These are phyloP conservation scores for Aspergillus pseudoviridinutans DNA, from an alignment of 2,329 filamentous ascomycete species.

Conservation along the genomic window DNA sequence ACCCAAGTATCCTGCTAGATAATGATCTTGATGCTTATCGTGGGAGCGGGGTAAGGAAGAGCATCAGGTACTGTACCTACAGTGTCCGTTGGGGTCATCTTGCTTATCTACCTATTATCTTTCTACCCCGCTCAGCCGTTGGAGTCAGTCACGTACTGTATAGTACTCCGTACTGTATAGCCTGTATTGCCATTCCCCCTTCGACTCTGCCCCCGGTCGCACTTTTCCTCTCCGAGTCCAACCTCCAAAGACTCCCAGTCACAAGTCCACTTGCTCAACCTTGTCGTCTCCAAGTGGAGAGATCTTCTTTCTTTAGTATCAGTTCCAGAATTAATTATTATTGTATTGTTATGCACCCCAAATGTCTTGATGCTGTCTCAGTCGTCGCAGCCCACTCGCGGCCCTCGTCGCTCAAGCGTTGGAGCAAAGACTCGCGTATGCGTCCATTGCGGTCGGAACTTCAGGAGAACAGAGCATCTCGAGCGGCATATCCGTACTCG, in stretches of 20 bases:
- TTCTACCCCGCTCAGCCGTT: neutral
- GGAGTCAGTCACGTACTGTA: neutral
- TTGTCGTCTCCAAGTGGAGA: slow-evolving; percentile 20
- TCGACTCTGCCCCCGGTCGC: neutral
- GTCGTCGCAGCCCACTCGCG: slow-evolving; percentile 22
- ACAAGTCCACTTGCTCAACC: neutral
- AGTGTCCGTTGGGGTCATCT: neutral
- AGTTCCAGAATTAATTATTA: slow-evolving; percentile 2
- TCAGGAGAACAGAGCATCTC: slow-evolving; percentile 33
- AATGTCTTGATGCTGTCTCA: slow-evolving; percentile 31
- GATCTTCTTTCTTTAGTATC: neutral
- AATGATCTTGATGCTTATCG: neutral
- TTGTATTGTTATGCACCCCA: slow-evolving; percentile 6
- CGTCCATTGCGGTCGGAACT: slow-evolving; percentile 31
- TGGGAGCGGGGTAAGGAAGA: neutral
- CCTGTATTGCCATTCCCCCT: neutral
- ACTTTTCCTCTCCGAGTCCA: neutral
- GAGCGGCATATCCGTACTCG: slow-evolving; percentile 35
- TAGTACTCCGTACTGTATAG: neutral
- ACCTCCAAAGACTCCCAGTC: neutral
- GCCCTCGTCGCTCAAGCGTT: slow-evolving; percentile 22
- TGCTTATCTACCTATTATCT: neutral
- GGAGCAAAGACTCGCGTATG: slow-evolving; percentile 30
- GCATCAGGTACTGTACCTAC: neutral
- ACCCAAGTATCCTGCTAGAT: neutral